phyloP scores from a whole-genome alignment of 495 filamentous ascomycete genomes.

The Trichoderma erinaceum region DNA sequence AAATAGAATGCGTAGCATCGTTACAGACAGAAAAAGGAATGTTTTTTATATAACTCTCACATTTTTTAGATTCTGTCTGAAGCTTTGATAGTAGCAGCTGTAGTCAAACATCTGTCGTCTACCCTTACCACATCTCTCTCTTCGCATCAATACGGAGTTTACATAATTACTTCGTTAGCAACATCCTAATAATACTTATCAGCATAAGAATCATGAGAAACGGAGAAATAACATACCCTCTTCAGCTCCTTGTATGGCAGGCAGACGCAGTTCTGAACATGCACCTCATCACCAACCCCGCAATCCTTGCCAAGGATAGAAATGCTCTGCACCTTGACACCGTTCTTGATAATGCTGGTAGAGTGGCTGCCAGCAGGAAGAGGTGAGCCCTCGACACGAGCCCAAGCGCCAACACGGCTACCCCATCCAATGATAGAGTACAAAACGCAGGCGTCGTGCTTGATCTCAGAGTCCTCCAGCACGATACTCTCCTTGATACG shows the following conservation, averaged over 20 bases:
- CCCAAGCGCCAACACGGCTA: constrained; percentile 94
- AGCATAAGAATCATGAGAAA: constrained; percentile 9
- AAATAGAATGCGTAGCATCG: not conserved
- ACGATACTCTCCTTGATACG: constrained; percentile 96
- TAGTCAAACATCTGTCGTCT: not conserved
- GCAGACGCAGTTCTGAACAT: constrained; percentile 97
- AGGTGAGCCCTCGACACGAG: constrained; percentile 92
- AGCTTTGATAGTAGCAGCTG: too few species aligned
- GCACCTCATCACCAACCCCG: constrained; percentile 86
- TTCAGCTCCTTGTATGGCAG: constrained; percentile 98
- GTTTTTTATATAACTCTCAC: not conserved
- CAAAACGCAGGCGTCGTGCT: constrained; percentile 92
- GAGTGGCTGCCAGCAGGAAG: constrained; percentile 84
- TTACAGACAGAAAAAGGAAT: not conserved
- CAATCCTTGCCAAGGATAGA: constrained; percentile 98
- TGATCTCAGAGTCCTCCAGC: constrained; percentile 90
- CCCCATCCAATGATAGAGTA: constrained; percentile 98
- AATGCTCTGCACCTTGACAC: constrained; percentile 97
- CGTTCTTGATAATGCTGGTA: constrained; percentile 93
- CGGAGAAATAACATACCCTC: constrained; percentile 58
- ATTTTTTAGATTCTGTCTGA: not conserved
- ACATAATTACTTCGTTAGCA: constrained; percentile 96
- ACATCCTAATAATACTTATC: constrained; percentile 59
- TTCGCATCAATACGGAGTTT: constrained; percentile 24
- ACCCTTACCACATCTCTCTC: not conserved